Percentiles rank a stretch among this genome's conserved stretches.
Conservation (phyloP, 2,329 filamentous ascomycete species). For the Alternaria viburni region DNA sequence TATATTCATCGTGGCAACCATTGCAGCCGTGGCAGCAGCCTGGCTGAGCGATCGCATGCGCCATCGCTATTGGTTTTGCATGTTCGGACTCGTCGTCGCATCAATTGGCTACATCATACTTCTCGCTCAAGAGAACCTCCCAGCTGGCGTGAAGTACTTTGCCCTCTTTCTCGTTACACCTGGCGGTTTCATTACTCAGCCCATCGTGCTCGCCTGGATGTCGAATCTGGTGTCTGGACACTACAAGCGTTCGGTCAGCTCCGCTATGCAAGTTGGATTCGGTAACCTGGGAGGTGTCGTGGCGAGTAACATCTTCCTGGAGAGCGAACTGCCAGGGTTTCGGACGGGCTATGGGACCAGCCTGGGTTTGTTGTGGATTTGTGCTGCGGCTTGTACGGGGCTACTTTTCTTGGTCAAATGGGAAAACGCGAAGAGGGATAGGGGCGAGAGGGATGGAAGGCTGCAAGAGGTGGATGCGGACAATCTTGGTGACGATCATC, state of each 20-base stretch:
- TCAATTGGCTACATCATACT: constrained; percentile 64
- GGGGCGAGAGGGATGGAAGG: constrained; percentile 55
- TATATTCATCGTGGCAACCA: constrained; percentile 48
- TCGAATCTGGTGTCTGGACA: constrained; percentile 64
- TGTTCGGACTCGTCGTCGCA: constrained; percentile 56
- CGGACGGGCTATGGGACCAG: constrained; percentile 57
- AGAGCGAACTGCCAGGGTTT: constrained; percentile 55
- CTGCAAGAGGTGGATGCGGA: constrained; percentile 51
- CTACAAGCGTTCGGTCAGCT: constrained; percentile 62
- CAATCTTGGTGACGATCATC: constrained; percentile 61
- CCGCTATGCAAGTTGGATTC: constrained; percentile 56
- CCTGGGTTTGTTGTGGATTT: constrained; percentile 59
- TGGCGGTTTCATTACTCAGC: constrained; percentile 62
- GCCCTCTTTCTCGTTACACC: constrained; percentile 62
- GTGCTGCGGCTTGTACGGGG: constrained; percentile 51
- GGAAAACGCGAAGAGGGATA: constrained; percentile 58
- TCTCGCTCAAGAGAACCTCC: constrained; percentile 54
- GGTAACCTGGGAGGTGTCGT: constrained; percentile 60
- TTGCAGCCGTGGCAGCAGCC: constrained; percentile 47
- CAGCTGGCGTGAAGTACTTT: constrained; percentile 59
- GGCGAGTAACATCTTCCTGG: constrained; percentile 58
- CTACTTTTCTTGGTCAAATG: constrained; percentile 50
- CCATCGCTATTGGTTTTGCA: constrained; percentile 61
- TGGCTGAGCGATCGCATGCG: constrained; percentile 58
- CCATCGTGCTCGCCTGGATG: constrained; percentile 63